Conservation (phyloP, 1,139 yeast species). For the Blastobotrys raffinosifermentans region DNA sequence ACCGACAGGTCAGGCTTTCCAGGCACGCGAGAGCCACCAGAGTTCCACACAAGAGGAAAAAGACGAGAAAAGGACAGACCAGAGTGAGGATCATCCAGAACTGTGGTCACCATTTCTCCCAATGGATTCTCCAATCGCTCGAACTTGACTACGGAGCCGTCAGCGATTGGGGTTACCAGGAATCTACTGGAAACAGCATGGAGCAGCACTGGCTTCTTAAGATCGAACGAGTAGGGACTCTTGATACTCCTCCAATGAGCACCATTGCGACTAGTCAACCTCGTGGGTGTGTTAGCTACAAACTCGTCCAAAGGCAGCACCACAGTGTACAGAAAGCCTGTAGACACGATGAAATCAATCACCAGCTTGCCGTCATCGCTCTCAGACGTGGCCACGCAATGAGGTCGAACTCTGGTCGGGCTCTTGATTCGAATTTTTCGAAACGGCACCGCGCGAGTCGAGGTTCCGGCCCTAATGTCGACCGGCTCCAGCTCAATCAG, state of each 20-base stretch:
- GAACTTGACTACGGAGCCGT: conserved; percentile 57
- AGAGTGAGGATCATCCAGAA: conserved; percentile 20
- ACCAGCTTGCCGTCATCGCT: conserved; percentile 17
- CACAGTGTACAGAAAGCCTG: conserved; percentile 26
- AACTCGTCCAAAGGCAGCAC: conserved; percentile 19
- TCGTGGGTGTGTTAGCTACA: conserved; percentile 6
- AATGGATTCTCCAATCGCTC: conserved; percentile 37
- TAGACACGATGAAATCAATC: conserved; percentile 23
- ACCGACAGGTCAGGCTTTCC: conserved; percentile 28
- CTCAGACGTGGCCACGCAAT: conserved; percentile 23
- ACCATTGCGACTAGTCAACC: conserved; percentile 17
- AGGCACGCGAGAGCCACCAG: conserved; percentile 26
- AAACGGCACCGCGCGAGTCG: conserved; percentile 5
- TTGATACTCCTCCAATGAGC: conserved; percentile 27
- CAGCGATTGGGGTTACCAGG: conserved; percentile 54
- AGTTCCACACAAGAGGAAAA: conserved; percentile 22
- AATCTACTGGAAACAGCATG: conserved; percentile 41
- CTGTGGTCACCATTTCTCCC: conserved; percentile 16
- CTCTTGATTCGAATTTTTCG: conserved; percentile 22
- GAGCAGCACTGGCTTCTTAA: conserved; percentile 55
- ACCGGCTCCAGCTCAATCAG: conserved; percentile 22
- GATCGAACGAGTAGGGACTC: conserved; percentile 65
- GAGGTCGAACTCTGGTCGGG: conserved; percentile 18
- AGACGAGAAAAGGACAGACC: conserved; percentile 17
- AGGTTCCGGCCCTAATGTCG: conserved; percentile 15